Conservation (phyloP, 2,329 filamentous ascomycete species). For the Colletotrichum graminicola region DNA sequence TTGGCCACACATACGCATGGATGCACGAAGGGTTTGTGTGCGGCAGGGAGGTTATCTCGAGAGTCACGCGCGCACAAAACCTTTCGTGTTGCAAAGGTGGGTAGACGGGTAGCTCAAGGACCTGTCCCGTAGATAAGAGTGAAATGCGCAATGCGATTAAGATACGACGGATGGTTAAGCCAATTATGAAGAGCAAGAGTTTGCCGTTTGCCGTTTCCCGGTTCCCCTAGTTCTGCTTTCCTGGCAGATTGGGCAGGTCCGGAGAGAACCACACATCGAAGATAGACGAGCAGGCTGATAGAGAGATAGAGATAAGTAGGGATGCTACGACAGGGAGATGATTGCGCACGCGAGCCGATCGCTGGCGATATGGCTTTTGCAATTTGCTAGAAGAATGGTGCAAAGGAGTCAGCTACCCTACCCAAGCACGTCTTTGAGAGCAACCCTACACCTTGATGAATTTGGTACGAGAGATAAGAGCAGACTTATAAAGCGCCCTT, state of each 20-base stretch:
- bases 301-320: constrained; percentile 8
- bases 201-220: constrained; percentile 6
- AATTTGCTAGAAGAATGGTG: constrained; percentile 38
- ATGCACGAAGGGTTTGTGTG: constrained; percentile 10
- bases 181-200: constrained; percentile 16
- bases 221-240: background rate
- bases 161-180: constrained; percentile 15
- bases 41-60: constrained; percentile 11
- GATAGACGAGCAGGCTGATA: constrained; percentile 21
- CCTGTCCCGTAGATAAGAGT: constrained; percentile 7
- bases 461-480: constrained; percentile 39
- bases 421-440: constrained; percentile 31
- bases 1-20: background rate
- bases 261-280: constrained; percentile 32
- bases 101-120: background rate
- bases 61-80: constrained; percentile 11
- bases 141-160: background rate
- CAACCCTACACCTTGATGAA: constrained; percentile 18
- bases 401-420: constrained; percentile 41
- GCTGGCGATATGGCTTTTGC: constrained; percentile 38
- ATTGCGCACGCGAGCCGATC: constrained; percentile 40
- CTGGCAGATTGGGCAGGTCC: constrained; percentile 38
- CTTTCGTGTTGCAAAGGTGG: background rate
- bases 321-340: constrained; percentile 37
- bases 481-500: constrained; percentile 30